Conservation (phyloP, 257 asterid genomes). For the Solanum paucissectum region DNA sequence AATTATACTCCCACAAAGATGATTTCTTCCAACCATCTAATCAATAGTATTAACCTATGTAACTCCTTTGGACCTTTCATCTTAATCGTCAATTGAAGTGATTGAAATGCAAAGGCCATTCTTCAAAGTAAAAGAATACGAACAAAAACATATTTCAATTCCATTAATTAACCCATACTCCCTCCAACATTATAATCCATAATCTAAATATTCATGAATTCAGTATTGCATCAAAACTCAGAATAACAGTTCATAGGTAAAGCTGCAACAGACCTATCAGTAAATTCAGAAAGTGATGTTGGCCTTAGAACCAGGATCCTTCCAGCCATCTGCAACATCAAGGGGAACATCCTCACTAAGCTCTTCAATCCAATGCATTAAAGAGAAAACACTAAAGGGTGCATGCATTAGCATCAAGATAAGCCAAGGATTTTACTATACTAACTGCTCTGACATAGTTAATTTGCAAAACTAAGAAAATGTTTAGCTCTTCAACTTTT, state of each 20-base stretch:
- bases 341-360: background rate
- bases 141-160: background rate
- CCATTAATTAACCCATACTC: background rate
- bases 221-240: slow-evolving; percentile 1
- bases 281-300: slow-evolving; percentile 56
- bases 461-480: background rate
- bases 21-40: background rate
- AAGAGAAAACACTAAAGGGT: background rate
- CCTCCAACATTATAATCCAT: background rate
- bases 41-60: background rate
- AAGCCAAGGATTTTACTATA: background rate
- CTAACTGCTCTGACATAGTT: background rate
- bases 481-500: background rate
- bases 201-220: background rate
- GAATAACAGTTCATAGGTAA: background rate
- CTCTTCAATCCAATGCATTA: background rate
- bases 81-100: background rate
- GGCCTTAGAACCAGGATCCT: slow-evolving; percentile 71
- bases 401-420: background rate
- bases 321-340: slow-evolving; percentile 71
- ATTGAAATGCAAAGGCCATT: background rate
- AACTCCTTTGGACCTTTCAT: background rate
- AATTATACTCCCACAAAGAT: background rate
- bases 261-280: slow-evolving; percentile 44
- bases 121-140: background rate